phyloP scores from a whole-genome alignment of 768 basidiomycete species.

The Chlorophyllum brunneum region DNA sequence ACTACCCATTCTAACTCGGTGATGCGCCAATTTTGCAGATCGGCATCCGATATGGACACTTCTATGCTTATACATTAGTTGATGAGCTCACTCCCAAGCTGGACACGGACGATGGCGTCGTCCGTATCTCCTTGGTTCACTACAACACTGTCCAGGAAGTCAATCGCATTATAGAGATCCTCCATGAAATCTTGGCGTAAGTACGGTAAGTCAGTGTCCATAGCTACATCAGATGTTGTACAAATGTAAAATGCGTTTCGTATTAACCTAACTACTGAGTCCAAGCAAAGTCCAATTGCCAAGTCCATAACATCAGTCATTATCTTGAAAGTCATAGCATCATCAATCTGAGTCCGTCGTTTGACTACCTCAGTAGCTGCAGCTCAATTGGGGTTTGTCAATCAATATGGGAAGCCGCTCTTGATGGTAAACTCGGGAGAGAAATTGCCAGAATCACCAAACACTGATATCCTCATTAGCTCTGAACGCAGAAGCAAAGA shows the following conservation, averaged over 20 bases:
- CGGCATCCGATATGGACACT: constrained; percentile 77
- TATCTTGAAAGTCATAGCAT: not conserved
- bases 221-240: not conserved
- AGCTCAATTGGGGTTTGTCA: not conserved
- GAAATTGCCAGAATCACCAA: constrained; percentile 30
- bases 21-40: constrained; percentile 39
- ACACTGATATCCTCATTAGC: constrained; percentile 18
- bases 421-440: constrained; percentile 4
- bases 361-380: too few relatives aligned
- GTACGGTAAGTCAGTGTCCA: not conserved
- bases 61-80: constrained; percentile 68
- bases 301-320: not conserved
- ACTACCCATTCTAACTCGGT: not conserved
- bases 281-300: not conserved
- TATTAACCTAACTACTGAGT: not conserved
- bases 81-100: constrained; percentile 50
- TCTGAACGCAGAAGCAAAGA: not conserved
- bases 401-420: not conserved
- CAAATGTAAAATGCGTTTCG: not conserved
- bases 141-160: constrained; percentile 78
- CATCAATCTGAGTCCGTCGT: too few relatives aligned
- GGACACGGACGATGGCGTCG: constrained; percentile 60
- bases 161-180: constrained; percentile 48
- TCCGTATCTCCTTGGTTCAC: constrained; percentile 74
- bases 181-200: constrained; percentile 44